A percentile compares a stretch with the other conserved stretches of the same genome.
phyloP scores from a whole-genome alignment of 805 yeast species.

The Cyberlindnera japonica region DNA sequence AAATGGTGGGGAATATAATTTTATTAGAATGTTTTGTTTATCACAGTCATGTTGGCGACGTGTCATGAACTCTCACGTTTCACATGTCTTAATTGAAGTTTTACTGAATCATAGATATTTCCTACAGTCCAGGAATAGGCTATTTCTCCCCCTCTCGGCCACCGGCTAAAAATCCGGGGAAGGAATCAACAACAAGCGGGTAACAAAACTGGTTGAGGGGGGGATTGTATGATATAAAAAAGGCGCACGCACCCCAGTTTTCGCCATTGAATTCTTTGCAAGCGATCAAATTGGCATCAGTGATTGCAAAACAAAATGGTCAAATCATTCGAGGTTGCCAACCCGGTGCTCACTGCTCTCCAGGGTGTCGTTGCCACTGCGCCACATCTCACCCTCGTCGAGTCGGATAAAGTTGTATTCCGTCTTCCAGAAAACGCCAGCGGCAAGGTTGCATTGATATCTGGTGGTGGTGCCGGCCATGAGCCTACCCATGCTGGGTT shows the following conservation, averaged over 20 bases:
- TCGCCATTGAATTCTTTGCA: too few species aligned
- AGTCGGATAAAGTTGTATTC: slow-evolving; percentile 36
- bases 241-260: background rate
- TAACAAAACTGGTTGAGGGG: background rate
- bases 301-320: slow-evolving; percentile 15
- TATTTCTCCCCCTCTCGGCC: background rate
- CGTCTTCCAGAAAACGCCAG: slow-evolving; percentile 31
- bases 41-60: too few species aligned
- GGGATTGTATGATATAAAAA: slow-evolving; percentile 1
- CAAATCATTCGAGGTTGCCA: slow-evolving; percentile 38
- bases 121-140: slow-evolving; percentile 4
- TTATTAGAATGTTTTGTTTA: too few species aligned
- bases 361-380: slow-evolving; percentile 36
- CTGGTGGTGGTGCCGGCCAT: slow-evolving; percentile 97
- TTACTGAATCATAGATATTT: background rate
- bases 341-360: slow-evolving; percentile 36
- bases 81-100: background rate
- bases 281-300: too few species aligned
- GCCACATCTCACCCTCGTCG: slow-evolving; percentile 35
- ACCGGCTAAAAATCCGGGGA: slow-evolving; percentile 10
- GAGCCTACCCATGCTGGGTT: slow-evolving; percentile 93
- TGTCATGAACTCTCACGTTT: too few species aligned
- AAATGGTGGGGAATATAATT: too few species aligned
- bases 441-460: slow-evolving; percentile 61
- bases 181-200: background rate